These are phyloP conservation scores for Pseudocercospora musae DNA, from an alignment of 2,329 filamentous ascomycete species.

Conservation along the genomic window DNA sequence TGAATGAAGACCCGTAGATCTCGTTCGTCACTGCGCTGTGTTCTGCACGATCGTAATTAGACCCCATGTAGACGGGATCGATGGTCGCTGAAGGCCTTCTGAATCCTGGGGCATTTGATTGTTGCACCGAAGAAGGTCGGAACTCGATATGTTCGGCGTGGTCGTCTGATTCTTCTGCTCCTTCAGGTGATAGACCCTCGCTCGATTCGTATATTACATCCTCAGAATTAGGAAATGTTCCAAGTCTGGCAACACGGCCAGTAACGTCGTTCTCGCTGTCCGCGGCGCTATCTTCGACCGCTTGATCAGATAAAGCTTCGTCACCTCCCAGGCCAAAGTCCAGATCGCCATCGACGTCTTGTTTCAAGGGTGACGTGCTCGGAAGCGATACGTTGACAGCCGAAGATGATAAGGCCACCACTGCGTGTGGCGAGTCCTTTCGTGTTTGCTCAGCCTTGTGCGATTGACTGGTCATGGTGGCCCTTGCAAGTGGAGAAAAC, in stretches of 20 bases:
- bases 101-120: slow-evolving; percentile 36
- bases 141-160: slow-evolving; percentile 26
- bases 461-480: slow-evolving; percentile 8
- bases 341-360: slow-evolving; percentile 31
- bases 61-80: slow-evolving; percentile 31
- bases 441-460: background rate
- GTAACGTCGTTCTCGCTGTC: slow-evolving; percentile 16
- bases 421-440: background rate
- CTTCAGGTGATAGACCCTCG: slow-evolving; percentile 18
- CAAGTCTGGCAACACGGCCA: slow-evolving; percentile 13
- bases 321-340: slow-evolving; percentile 31
- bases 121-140: slow-evolving; percentile 28
- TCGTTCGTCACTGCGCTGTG: slow-evolving; percentile 26
- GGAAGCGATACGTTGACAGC: background rate
- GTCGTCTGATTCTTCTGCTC: slow-evolving; percentile 12
- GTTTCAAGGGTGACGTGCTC: background rate
- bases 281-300: slow-evolving; percentile 5
- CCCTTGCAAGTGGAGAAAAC: slow-evolving; percentile 2
- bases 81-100: slow-evolving; percentile 31
- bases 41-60: slow-evolving; percentile 24
- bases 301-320: background rate
- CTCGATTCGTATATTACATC: slow-evolving; percentile 22
- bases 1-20: slow-evolving; percentile 27
- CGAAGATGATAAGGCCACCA: background rate
- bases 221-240: slow-evolving; percentile 7